These are phyloP conservation scores for Sanguinoderma infundibulare DNA, from an alignment of 1,284 basidiomycete species.

Conservation along the genomic window DNA sequence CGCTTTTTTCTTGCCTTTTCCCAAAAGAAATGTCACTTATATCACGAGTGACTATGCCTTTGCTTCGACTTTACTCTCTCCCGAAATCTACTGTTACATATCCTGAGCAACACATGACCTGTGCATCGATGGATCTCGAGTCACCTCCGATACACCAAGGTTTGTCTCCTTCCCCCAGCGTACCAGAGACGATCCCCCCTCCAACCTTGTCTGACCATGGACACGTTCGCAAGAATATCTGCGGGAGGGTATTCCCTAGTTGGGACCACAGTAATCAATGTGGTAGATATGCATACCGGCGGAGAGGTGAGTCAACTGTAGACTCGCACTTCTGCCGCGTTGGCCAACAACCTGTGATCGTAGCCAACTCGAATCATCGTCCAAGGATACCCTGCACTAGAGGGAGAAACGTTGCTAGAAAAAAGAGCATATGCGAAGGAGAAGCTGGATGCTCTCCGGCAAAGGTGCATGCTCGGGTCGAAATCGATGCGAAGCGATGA, in stretches of 20 bases:
- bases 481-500: too few relatives aligned
- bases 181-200: too few relatives aligned
- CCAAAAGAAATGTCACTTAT: too few relatives aligned
- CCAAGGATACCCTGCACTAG: conserved; percentile 38
- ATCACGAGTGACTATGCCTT: too few relatives aligned
- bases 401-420: conserved; percentile 40
- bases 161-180: background rate
- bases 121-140: too few relatives aligned
- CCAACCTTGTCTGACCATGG: conserved; percentile 22
- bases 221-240: conserved; percentile 28
- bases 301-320: conserved; percentile 39
- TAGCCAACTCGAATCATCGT: conserved; percentile 47
- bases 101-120: background rate
- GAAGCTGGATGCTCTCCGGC: conserved; percentile 37
- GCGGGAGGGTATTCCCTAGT: conserved; percentile 1
- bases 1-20: too few relatives aligned
- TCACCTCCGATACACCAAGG: too few relatives aligned
- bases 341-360: background rate
- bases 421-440: conserved; percentile 38
- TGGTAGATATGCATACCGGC: conserved; percentile 46
- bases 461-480: conserved; percentile 24
- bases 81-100: too few relatives aligned
- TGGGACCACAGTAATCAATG: conserved; percentile 25
- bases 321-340: too few relatives aligned
- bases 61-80: too few relatives aligned